These are phyloP conservation scores for Bryopsis sp. DNA, from an alignment of 139 green algal species.

Conservation along the genomic window DNA sequence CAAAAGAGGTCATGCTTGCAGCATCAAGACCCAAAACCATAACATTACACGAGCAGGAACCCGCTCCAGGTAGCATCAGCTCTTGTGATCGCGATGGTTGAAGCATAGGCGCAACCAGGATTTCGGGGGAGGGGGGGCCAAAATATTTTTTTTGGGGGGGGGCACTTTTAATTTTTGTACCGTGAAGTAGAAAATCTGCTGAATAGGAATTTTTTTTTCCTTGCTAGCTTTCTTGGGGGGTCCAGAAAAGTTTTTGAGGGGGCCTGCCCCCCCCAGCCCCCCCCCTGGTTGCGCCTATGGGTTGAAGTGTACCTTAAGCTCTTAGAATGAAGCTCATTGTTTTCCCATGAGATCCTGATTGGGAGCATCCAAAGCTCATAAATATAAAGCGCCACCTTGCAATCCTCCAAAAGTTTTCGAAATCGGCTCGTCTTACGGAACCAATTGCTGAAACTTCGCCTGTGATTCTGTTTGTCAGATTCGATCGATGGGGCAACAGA, in stretches of 20 bases:
- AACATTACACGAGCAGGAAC: not conserved
- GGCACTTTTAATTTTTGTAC: too few species aligned
- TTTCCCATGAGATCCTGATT: constrained; percentile 17
- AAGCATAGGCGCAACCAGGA: too few species aligned
- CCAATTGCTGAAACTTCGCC: not conserved
- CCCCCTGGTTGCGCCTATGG: too few species aligned
- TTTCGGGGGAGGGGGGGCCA: too few species aligned
- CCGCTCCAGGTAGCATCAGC: not conserved
- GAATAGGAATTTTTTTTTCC: too few species aligned
- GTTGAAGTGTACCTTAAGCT: not conserved
- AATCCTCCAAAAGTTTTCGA: constrained; percentile 18
- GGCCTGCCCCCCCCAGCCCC: too few species aligned
- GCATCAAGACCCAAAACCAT: not conserved
- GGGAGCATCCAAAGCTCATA: constrained; percentile 24
- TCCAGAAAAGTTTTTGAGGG: too few species aligned
- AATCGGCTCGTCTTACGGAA: not conserved
- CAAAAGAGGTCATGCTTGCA: not conserved
- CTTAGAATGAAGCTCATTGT: not conserved
- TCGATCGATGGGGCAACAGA: not conserved
- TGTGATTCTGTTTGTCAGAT: not conserved
- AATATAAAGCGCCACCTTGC: constrained; percentile 17
- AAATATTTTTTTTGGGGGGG: not conserved
- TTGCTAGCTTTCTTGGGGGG: too few species aligned
- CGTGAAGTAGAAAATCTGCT: too few species aligned
- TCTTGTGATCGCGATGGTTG: not conserved